These are phyloP conservation scores for Physcomitrellopsis africana DNA, from an alignment of 225 moss, liverwort and hornwort genomes.

Conservation along the genomic window DNA sequence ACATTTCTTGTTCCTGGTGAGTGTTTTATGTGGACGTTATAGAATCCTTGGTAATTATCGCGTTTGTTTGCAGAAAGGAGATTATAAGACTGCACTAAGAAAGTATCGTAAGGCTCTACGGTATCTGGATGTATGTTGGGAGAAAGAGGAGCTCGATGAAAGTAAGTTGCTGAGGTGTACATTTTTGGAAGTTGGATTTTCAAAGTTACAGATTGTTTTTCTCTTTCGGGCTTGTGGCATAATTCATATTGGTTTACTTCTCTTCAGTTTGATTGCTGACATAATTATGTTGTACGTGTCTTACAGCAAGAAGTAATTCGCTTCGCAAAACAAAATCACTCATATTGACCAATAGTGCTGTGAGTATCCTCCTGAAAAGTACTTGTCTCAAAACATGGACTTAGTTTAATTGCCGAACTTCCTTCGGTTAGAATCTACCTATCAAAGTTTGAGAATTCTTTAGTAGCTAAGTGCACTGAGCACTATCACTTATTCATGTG, in stretches of 20 bases:
- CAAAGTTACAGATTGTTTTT: neutral
- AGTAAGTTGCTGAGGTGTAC: slow-evolving; percentile 29
- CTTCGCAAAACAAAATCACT: slow-evolving; percentile 64
- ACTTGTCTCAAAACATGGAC: slow-evolving; percentile 1
- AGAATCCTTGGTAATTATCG: slow-evolving; percentile 22
- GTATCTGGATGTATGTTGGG: slow-evolving; percentile 75
- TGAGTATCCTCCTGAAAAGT: slow-evolving; percentile 31
- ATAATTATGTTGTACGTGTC: neutral
- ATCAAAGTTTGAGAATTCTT: neutral
- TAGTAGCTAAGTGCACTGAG: neutral
- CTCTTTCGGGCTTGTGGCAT: neutral
- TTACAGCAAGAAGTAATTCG: slow-evolving; percentile 60
- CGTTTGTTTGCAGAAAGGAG: slow-evolving; percentile 53
- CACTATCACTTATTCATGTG: neutral
- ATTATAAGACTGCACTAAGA: slow-evolving; percentile 64
- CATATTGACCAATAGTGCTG: slow-evolving; percentile 75
- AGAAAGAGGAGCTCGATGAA: slow-evolving; percentile 79
- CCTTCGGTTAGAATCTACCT: neutral
- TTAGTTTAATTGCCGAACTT: neutral
- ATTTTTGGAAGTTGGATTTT: neutral
- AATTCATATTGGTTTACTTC: neutral
- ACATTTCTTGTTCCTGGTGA: neutral
- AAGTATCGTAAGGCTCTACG: slow-evolving; percentile 73
- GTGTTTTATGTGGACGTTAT: slow-evolving; percentile 10
- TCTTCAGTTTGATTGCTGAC: slow-evolving; percentile 20